Evolutionary conservation across 768 basidiomycete species (phyloP).

Genomic region (Boletus vinaceobasis): DNA sequence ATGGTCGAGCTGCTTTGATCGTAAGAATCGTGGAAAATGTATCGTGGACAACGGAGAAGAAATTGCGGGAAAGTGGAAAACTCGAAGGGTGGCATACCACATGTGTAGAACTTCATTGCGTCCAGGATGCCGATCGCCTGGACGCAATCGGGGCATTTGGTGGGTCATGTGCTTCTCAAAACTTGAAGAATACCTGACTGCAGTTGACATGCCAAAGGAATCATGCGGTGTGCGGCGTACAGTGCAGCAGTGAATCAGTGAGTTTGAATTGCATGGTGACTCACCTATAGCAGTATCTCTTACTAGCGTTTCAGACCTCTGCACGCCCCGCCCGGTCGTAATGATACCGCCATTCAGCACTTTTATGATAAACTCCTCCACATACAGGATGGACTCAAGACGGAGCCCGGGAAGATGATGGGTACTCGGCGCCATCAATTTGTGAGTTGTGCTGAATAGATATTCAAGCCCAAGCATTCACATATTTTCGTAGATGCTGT

Average conservation of each 20-base stretch:
- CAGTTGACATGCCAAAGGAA: conserved; percentile 35
- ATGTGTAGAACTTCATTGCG: conserved; percentile 76
- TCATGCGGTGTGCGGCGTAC: conserved; percentile 70
- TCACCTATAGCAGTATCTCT: conserved; percentile 3
- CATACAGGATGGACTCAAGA: conserved; percentile 75
- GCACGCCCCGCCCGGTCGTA: conserved; percentile 45
- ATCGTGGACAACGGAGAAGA: conserved; percentile 83
- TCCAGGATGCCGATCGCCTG: conserved; percentile 76
- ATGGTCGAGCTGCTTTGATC: conserved; percentile 57
- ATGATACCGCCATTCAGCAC: conserved; percentile 68
- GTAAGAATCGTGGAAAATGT: conserved; percentile 70
- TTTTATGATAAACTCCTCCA: conserved; percentile 84
- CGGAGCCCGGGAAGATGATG: conserved; percentile 60
- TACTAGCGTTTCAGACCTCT: conserved; percentile 33
- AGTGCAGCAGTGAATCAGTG: conserved; percentile 52
- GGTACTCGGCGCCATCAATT: conserved; percentile 71
- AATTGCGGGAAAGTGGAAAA: conserved; percentile 48
- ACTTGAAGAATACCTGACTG: neutral
- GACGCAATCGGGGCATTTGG: conserved; percentile 84
- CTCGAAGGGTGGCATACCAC: conserved; percentile 67
- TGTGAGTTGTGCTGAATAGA: conserved; percentile 38
- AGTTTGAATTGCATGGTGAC: neutral
- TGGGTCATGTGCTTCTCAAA: conserved; percentile 24
- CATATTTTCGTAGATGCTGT: conserved; percentile 47
- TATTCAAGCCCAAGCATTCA: conserved; percentile 1